phyloP scores from a whole-genome alignment of 2,329 filamentous ascomycete species.

The Fusarium secorum region DNA sequence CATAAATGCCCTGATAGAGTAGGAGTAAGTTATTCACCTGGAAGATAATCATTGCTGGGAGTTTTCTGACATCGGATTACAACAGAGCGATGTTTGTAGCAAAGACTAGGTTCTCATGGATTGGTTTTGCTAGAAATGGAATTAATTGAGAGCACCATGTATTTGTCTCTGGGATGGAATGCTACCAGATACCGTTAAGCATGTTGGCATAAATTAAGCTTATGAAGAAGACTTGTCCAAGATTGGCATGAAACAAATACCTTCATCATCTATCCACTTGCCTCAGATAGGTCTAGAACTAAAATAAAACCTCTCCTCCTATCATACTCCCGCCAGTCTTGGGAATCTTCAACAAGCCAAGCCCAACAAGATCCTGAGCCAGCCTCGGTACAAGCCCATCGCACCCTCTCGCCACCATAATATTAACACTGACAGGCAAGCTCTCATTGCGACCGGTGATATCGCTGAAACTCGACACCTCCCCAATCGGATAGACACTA shows the following conservation, averaged over 20 bases:
- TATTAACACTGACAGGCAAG: not conserved
- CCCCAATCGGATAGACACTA: not conserved
- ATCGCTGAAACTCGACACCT: not conserved
- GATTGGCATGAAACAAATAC: not conserved
- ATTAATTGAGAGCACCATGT: not conserved
- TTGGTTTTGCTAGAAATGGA: accelerated
- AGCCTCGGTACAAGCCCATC: not conserved
- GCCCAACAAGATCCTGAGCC: not conserved
- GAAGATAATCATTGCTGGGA: accelerated
- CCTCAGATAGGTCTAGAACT: accelerated
- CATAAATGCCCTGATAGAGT: not conserved
- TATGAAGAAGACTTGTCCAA: accelerated
- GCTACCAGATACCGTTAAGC: accelerated
- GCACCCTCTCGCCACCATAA: not conserved
- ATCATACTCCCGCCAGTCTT: not conserved
- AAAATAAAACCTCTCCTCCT: not conserved
- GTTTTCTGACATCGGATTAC: accelerated
- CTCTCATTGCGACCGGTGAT: not conserved
- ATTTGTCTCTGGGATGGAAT: not conserved
- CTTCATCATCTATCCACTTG: accelerated
- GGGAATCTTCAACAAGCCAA: not conserved
- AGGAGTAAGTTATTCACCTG: not conserved
- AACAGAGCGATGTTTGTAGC: not conserved
- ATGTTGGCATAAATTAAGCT: not conserved
- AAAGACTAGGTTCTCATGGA: accelerated